These are phyloP conservation scores for Lactarius akahatsu DNA, from an alignment of 768 basidiomycete genomes.

Conservation along the genomic window DNA sequence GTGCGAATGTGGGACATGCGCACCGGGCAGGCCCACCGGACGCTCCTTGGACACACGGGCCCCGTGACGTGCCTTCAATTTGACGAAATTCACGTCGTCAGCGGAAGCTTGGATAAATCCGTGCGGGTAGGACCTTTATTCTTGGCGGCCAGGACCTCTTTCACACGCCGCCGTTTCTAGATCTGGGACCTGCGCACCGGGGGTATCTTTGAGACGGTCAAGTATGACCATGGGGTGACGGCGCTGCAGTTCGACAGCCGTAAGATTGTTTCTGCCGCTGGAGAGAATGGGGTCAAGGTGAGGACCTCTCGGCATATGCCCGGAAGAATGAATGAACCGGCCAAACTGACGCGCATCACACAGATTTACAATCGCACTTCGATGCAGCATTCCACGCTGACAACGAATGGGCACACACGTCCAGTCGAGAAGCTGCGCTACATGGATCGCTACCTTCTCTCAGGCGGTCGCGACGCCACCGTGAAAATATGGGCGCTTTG, in stretches of 20 bases:
- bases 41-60: constrained; percentile 86
- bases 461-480: constrained; percentile 81
- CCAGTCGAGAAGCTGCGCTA: constrained; percentile 88
- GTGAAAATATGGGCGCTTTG: constrained; percentile 95
- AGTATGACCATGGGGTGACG: constrained; percentile 89
- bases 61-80: constrained; percentile 95
- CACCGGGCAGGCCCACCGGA: constrained; percentile 94
- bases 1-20: constrained; percentile 99
- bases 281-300: constrained; percentile 93
- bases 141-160: constrained; percentile 2
- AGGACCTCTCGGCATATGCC: constrained; percentile 20
- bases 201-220: constrained; percentile 80
- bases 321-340: constrained; percentile 5
- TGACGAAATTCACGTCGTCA: constrained; percentile 91
- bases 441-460: constrained; percentile 93
- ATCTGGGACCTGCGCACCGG: constrained; percentile 98
- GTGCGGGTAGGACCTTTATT: constrained; percentile 59
- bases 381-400: constrained; percentile 79
- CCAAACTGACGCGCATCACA: constrained; percentile 5
- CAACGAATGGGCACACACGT: constrained; percentile 90
- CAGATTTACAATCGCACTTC: constrained; percentile 95
- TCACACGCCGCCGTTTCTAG: constrained; percentile 40
- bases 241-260: constrained; percentile 92
- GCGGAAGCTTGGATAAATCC: constrained; percentile 91
- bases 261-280: constrained; percentile 88